Base-by-base conservation (phyloP, 2,329 filamentous ascomycete genomes). In the Claviceps purpurea region DNA sequence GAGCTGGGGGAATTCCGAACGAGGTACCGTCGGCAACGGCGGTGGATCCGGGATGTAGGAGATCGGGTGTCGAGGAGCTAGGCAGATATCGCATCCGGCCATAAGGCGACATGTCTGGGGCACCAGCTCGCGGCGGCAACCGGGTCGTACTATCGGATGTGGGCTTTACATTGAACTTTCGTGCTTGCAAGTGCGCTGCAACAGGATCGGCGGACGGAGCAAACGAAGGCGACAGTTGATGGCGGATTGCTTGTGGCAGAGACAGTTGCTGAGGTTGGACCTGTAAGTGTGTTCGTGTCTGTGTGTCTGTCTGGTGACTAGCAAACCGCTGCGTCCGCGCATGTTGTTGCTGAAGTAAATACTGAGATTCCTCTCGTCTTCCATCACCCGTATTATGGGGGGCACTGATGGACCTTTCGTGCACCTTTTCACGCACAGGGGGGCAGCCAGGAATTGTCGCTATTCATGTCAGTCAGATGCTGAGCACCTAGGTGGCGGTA, bases 371-470 rank as follows among this genome's bases (percentile, higher is more conserved):
- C 59, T 57, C 47, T 57, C 61, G 41, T 54, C 22, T 39, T 2
- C 39, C 42, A 40, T 22, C 46, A 30, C 38, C 48, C 40, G 34
- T 50, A 16, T 58, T 54, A 20, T 53, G 49, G 14, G 81, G 79
- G n/a, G 78, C 77, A 62, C 79, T 83, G 53, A 74, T 76, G 40
- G 81, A 84, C 52, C 81, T 74, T 66, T 84, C 81, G 58, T 84
- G 79, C 24, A 84, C 65, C 52, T 81, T 74, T 66, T 84, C 81
- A 58, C 84, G 79, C 26, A 84, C 65, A 38, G 81, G 73, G 52
- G 79, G 81, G 6, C 80, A 75, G 42, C 81, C 81, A 38, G 82
- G 82, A 57, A 85, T 83, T 30, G 82, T 85, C 56, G 82, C 81
- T 84, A 26, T 57, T 30, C 7, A 22, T 37, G 11, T 48, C 6